Conservation (phyloP, 257 asterid genomes). For the Striga asiatica region DNA sequence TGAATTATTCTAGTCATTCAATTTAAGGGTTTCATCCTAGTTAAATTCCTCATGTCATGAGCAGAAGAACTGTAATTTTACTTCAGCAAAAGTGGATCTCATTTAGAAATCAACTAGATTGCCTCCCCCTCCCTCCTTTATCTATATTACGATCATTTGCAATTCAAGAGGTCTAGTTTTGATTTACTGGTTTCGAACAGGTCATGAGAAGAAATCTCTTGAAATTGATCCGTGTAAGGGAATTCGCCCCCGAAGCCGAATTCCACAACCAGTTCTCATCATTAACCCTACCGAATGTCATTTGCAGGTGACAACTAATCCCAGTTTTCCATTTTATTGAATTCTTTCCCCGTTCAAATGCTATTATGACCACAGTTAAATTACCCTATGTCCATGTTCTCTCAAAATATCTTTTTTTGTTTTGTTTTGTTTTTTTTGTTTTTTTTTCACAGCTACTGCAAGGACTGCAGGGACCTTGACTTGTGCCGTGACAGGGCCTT, state of each 20-base stretch:
- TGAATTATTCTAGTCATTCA: not conserved
- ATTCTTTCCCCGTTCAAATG: no score
- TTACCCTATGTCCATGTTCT: no score
- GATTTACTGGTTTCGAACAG: conserved; percentile 28
- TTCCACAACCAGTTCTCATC: conserved; percentile 34
- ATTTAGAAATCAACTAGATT: not conserved
- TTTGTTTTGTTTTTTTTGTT: no score
- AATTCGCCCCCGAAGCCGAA: conserved; percentile 95
- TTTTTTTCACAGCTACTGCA: conserved; percentile 96
- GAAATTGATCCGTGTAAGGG: conserved; percentile 70
- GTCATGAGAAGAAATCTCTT: conserved; percentile 93
- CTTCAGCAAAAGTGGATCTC: not conserved
- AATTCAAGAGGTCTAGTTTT: not conserved
- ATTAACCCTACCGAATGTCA: conserved; percentile 66
- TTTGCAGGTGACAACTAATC: conserved; percentile 62
- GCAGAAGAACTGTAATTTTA: no score
- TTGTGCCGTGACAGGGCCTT: conserved; percentile 56
- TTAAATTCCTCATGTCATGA: no score
- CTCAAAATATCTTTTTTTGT: no score
- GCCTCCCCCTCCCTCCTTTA: not conserved
- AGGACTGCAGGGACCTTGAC: conserved; percentile 85
- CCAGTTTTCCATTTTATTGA: not conserved
- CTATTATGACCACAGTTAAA: no score
- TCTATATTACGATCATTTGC: not conserved
- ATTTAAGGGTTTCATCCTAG: not conserved